Percentiles rank a stretch among this genome's conserved stretches.
These are phyloP conservation scores for Sphagnum contortum DNA, from an alignment of 225 moss, liverwort and hornwort species.

Conservation along the genomic window DNA sequence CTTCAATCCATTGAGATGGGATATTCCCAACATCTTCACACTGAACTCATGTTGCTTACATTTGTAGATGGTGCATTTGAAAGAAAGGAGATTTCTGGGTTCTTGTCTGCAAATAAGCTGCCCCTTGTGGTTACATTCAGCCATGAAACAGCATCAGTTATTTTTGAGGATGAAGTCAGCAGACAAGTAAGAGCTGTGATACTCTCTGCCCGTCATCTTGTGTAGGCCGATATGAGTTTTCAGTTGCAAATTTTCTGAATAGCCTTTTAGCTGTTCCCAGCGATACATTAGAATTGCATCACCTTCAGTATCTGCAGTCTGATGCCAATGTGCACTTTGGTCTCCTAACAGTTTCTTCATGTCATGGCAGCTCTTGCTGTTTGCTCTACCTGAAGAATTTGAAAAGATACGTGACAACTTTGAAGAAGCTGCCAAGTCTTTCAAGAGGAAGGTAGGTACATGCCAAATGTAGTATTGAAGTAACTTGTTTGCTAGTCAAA, in stretches of 20 bases:
- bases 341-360: too few relatives aligned
- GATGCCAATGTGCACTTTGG: too few relatives aligned
- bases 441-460: slow-evolving; percentile 48
- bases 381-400: slow-evolving; percentile 43
- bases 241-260: too few relatives aligned
- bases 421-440: slow-evolving; percentile 51
- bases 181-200: slow-evolving; percentile 38
- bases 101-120: slow-evolving; percentile 53
- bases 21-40: too few relatives aligned
- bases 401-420: slow-evolving; percentile 25
- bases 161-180: slow-evolving; percentile 57
- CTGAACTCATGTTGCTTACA: background rate
- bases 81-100: slow-evolving; percentile 36
- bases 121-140: slow-evolving; percentile 67
- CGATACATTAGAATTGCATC: too few relatives aligned
- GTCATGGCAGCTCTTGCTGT: slow-evolving; percentile 45
- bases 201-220: too few relatives aligned
- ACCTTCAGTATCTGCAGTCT: too few relatives aligned
- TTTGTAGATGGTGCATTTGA: slow-evolving; percentile 47
- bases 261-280: too few relatives aligned
- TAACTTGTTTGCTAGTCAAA: too few relatives aligned
- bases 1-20: too few relatives aligned
- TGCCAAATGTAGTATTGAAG: too few relatives aligned
- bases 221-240: too few relatives aligned
- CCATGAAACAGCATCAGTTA: slow-evolving; percentile 37